Evolutionary conservation across 192 early-diverging fungal species (phyloP), one percentile per base, ranked within the genome.

Genomic region (Backusella tuberculispora): DNA sequence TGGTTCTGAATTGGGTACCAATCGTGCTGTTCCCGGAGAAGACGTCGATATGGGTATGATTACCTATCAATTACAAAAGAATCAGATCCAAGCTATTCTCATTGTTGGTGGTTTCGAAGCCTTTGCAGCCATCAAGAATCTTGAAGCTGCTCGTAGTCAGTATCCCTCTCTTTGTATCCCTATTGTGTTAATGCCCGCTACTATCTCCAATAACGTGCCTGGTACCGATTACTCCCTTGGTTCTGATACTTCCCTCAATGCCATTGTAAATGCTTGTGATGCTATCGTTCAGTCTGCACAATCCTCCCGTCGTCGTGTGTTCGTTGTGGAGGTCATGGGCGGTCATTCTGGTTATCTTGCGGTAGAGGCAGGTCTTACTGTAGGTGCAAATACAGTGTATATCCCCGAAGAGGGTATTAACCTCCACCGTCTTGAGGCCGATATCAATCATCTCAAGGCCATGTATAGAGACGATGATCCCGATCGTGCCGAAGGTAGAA

Each of bases 311-410:
- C 92, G 94, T 69, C 87, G 97, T 34, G 96, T 99, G 15, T 98
- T 99, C 87, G 92, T 98, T 48, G 94, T 99, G n/a, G 97, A 99
- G 86, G 94, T 97, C 19, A 96, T 98, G 69, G 97, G 97, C 47
- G 97, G 97, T 66, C 92, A 94, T 74, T 94, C 91, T 86, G 97
- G 97, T 66, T 98, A 93, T 84, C 83, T 99, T 73, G 93, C 96
- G 5, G 92, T 94, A 3, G 84, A 95, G 75, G 90, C 91, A 41
- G 97, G 94, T 8, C 85, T 99, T 4, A 86, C 92, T 24, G 79
- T 90, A 48, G 97, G 97, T 48, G 96, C 97, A 1, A 97, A 94
- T 8, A 94, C 91, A 0, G 89, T 93, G 1, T 99, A 99, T 78
- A 97, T 96, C 76, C 97, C 97, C 12, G 97, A 99, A 83, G 92